These are phyloP conservation scores for Galeopsis tetrahit DNA, from an alignment of 257 asterid species.

Conservation along the genomic window DNA sequence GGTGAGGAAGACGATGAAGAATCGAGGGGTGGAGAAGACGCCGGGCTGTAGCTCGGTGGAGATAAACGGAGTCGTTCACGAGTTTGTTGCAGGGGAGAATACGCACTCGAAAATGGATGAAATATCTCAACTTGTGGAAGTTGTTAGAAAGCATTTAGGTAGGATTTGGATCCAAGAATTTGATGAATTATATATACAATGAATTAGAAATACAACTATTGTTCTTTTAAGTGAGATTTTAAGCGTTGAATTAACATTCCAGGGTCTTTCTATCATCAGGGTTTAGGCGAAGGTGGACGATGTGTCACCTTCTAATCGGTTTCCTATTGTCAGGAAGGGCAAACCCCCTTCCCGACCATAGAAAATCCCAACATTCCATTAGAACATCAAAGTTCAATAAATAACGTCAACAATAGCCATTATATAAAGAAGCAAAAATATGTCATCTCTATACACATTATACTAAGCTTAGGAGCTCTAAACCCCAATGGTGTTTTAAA, in stretches of 20 bases:
- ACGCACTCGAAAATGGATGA: constrained; percentile 43
- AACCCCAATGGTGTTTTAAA: constrained; percentile 21
- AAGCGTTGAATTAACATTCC: background rate
- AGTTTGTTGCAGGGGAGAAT: constrained; percentile 69
- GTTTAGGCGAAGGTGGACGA: too few relatives aligned
- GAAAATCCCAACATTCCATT: background rate
- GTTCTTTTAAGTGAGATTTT: constrained; percentile 31
- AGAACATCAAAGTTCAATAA: constrained; percentile 1
- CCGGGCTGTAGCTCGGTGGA: constrained; percentile 83
- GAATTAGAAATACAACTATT: background rate
- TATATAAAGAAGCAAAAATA: constrained; percentile 22
- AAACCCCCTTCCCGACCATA: too few relatives aligned
- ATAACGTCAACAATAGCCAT: constrained; percentile 12
- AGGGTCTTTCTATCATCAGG: too few relatives aligned
- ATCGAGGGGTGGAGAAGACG: constrained; percentile 58
- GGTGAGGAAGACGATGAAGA: constrained; percentile 60
- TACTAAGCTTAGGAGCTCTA: constrained; percentile 29
- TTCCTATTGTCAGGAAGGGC: too few relatives aligned
- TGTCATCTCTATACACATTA: constrained; percentile 38
- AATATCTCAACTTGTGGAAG: constrained; percentile 41
- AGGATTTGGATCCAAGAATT: background rate
- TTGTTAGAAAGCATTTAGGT: constrained; percentile 39
- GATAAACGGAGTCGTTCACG: constrained; percentile 61
- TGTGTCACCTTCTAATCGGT: too few relatives aligned
- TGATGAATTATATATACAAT: background rate